These are phyloP conservation scores for Scedosporium boydii DNA, from an alignment of 2,329 filamentous ascomycete genomes.

Conservation along the genomic window DNA sequence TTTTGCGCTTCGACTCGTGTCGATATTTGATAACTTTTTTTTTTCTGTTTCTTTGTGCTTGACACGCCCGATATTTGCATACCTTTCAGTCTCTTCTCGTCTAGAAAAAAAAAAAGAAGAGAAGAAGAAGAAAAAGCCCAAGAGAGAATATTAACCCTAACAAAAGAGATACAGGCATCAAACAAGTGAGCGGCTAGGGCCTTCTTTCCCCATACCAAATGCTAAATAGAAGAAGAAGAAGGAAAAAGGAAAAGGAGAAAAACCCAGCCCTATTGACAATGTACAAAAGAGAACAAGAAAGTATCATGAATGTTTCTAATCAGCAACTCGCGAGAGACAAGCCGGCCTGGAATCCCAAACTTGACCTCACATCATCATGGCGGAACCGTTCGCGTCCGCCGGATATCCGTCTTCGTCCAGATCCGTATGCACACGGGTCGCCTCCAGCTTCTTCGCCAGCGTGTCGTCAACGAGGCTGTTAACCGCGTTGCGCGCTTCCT, in stretches of 20 bases:
- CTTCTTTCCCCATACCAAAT: background rate
- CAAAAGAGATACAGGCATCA: background rate
- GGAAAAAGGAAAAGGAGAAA: background rate
- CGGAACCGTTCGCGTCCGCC: conserved; percentile 5
- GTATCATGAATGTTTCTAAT: no score
- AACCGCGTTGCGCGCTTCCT: conserved; percentile 26
- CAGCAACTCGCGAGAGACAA: background rate
- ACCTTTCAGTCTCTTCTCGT: background rate
- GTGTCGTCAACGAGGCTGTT: conserved; percentile 21
- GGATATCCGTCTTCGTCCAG: background rate
- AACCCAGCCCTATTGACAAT: background rate
- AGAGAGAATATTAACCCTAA: background rate
- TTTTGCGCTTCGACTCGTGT: background rate
- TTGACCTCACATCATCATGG: background rate
- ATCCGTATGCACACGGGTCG: background rate
- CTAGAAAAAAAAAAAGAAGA: background rate
- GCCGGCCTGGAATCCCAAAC: background rate
- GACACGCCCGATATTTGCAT: background rate
- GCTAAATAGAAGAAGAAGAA: background rate
- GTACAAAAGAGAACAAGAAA: background rate
- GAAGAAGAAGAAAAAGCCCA: background rate
- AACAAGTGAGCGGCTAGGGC: background rate
- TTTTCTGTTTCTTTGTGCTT: background rate
- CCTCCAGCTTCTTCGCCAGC: conserved; percentile 4
- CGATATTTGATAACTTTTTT: background rate